Base-by-base conservation (phyloP, 2,329 filamentous ascomycete species). In the Mycosphaerella arachidis region DNA sequence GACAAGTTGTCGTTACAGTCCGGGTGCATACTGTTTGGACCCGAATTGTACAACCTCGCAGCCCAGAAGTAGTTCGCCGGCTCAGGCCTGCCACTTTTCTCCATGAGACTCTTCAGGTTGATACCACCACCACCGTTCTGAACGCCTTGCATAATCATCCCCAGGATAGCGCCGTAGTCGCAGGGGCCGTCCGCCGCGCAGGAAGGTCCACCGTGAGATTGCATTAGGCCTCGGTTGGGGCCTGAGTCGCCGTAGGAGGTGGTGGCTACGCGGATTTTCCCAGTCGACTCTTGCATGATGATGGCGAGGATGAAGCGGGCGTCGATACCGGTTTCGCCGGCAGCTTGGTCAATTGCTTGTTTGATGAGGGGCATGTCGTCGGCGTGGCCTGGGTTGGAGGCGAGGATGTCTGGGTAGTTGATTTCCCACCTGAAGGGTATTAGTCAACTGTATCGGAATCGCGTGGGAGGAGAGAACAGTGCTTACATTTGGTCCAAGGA, bases 41-140 rank as follows among this genome's bases (percentile, higher is more conserved):
- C 79, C 18, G 75, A 77, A 68, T 81, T 81, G 72, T 81, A 81
- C 27, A 76, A 73, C 45, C 78, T 72, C 27, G 78, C 76, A 0
- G 75, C 79, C 57, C 69, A 73, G 68, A 80, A 81, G 71, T 73
- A 79, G 46, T 75, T 77, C 54, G 68, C 67, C 45, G 70, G 72
- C 56, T 72, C 71, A 13, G 54, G 59, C 12, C 63, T 65, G 6
- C 67, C 67, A 16, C 70, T 60, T 53, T 70, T 53, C 35, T 66
- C 68, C 43, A 78, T 63, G 40, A 69, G 70, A 57, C 76, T 73
- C 31, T 69, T 70, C n/a, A 81, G 68, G 1, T 77, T 78, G 13
- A 76, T 73, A 8, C 75, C 76, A n/a, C 67, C 62, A 9, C 67
- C 57, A 10, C 77, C 76, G 33, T 78, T 77, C 9, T 64, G 66